Evolutionary conservation across 2,329 filamentous ascomycete species (phyloP).

Genomic region (Penicillium hordei): DNA sequence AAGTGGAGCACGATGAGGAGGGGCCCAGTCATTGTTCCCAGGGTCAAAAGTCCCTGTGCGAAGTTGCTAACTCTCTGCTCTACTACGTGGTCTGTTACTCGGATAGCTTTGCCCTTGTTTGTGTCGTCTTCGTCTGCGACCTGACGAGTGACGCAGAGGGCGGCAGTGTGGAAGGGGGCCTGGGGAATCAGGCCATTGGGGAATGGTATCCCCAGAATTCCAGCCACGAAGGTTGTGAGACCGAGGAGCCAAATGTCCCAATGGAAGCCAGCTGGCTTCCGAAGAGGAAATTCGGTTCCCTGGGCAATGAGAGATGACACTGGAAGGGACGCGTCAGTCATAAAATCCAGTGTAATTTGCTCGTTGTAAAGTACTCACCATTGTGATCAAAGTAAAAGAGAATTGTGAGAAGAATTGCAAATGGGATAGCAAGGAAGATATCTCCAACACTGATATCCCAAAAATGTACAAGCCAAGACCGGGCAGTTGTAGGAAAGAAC

Average conservation of each 20-base stretch:
- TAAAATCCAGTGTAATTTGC: not conserved
- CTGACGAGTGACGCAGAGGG: slow-evolving; percentile 68
- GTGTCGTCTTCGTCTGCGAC: slow-evolving; percentile 58
- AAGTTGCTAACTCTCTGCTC: slow-evolving; percentile 80
- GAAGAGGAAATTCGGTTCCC: slow-evolving; percentile 76
- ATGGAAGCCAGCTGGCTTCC: slow-evolving; percentile 79
- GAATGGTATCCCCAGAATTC: slow-evolving; percentile 74
- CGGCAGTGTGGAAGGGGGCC: slow-evolving; percentile 77
- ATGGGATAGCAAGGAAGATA: slow-evolving; percentile 82
- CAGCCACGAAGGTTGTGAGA: slow-evolving; percentile 72
- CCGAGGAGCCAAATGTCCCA: slow-evolving; percentile 83
- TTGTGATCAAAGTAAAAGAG: slow-evolving; percentile 92
- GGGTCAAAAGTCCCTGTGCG: slow-evolving; percentile 72
- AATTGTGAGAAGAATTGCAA: slow-evolving; percentile 77
- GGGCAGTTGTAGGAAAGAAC: slow-evolving; percentile 73
- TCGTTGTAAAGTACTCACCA: slow-evolving; percentile 51
- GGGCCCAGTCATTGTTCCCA: slow-evolving; percentile 76
- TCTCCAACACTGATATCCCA: slow-evolving; percentile 73
- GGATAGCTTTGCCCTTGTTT: slow-evolving; percentile 58
- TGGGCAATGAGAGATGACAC: slow-evolving; percentile 81
- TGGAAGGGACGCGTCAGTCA: slow-evolving; percentile 33
- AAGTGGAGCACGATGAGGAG: slow-evolving; percentile 72
- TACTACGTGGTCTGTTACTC: slow-evolving; percentile 61
- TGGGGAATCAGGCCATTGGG: slow-evolving; percentile 83
- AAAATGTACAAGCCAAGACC: slow-evolving; percentile 76